phyloP scores from a whole-genome alignment of 169 alveolate species.

The Eimeria mitis region DNA sequence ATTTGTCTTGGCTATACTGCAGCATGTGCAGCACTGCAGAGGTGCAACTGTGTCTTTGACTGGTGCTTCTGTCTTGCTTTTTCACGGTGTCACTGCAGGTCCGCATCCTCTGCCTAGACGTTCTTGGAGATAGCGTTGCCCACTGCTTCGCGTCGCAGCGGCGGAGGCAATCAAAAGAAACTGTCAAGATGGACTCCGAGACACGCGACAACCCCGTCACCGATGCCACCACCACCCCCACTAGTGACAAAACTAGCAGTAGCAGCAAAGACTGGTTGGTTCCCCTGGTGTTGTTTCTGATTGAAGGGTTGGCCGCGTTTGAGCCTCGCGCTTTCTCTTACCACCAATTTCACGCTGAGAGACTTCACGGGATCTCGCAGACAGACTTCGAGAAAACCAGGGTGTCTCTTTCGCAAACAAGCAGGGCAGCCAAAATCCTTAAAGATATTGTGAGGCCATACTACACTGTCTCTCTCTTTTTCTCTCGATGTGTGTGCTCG shows the following conservation, averaged over 20 bases:
- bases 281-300: conserved; percentile 62
- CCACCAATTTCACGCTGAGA: conserved; percentile 77
- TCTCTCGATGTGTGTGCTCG: background rate
- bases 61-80: background rate
- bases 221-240: background rate
- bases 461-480: conserved; percentile 12
- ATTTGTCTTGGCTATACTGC: background rate
- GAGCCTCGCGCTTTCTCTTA: conserved; percentile 73
- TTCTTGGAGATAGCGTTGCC: conserved; percentile 69
- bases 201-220: background rate
- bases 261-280: conserved; percentile 52
- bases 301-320: conserved; percentile 78
- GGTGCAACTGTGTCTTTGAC: background rate
- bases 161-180: background rate
- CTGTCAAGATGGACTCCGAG: background rate
- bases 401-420: conserved; percentile 63
- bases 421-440: conserved; percentile 63
- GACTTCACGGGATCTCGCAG: conserved; percentile 56
- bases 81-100: conserved; percentile 7
- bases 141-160: conserved; percentile 37
- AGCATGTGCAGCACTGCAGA: background rate
- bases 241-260: conserved; percentile 2
- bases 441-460: conserved; percentile 51
- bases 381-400: conserved; percentile 63
- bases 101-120: conserved; percentile 63